Percentiles rank a stretch among this genome's conserved stretches.
Evolutionary conservation across 1,284 basidiomycete species (phyloP).

Genomic region (Microbotryum saponariae): DNA sequence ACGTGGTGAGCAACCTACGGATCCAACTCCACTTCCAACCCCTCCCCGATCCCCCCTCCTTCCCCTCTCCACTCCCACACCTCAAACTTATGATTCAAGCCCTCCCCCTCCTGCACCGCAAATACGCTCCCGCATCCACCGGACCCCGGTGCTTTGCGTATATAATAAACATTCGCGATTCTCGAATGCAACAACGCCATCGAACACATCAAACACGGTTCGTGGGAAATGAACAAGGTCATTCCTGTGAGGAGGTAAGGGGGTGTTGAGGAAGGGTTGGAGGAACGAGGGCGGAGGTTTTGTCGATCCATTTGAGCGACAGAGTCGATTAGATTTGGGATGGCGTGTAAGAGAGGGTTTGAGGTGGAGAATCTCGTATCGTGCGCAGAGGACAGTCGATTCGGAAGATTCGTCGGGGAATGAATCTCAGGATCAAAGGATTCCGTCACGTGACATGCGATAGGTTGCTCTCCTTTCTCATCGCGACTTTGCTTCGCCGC

Average conservation of each 20-base stretch:
- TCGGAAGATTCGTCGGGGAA: constrained; percentile 12
- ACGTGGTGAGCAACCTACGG: neutral
- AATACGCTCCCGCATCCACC: constrained; percentile 59
- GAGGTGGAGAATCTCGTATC: constrained; percentile 60
- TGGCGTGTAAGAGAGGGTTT: constrained; percentile 76
- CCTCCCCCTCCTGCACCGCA: constrained; percentile 43
- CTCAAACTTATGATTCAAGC: constrained; percentile 43
- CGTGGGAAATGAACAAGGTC: constrained; percentile 78
- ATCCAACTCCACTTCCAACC: constrained; percentile 5
- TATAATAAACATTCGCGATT: constrained; percentile 49
- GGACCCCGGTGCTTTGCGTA: constrained; percentile 25
- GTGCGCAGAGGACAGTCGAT: constrained; percentile 43
- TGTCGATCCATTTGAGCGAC: constrained; percentile 43
- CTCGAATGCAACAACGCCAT: constrained; percentile 89
- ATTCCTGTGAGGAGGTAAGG: constrained; percentile 73
- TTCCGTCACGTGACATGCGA: constrained; percentile 63
- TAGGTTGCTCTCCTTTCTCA: constrained; percentile 59
- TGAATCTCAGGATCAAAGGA: constrained; percentile 49
- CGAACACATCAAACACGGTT: constrained; percentile 90
- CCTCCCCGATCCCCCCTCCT: neutral
- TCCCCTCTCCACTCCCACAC: constrained; percentile 40
- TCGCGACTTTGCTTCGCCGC: constrained; percentile 49
- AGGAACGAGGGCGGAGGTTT: constrained; percentile 1
- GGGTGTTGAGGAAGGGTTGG: neutral
- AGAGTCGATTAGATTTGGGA: constrained; percentile 62